A percentile compares a stretch with the other conserved stretches of the same genome.
Conservation (phyloP, 495 filamentous ascomycete species). For the Annulohypoxylon nitens region DNA sequence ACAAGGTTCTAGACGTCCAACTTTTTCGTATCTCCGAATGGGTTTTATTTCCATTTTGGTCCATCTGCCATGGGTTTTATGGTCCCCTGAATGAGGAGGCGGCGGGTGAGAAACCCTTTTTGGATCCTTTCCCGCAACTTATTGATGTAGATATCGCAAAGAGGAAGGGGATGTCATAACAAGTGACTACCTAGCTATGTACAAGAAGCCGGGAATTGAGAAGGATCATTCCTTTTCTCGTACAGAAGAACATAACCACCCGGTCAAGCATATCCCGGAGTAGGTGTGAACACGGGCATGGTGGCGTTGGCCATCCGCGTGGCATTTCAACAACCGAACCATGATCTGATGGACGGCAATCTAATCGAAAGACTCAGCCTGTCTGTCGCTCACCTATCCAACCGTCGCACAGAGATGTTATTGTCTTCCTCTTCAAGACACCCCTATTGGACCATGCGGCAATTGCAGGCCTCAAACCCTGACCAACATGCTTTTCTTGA, state of each 20-base stretch:
- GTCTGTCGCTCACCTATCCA: slow-evolving; percentile 18
- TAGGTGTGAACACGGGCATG: slow-evolving; percentile 1
- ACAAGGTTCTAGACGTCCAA: slow-evolving; percentile 13
- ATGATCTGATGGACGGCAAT: slow-evolving; percentile 38
- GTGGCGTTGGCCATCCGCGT: slow-evolving; percentile 28
- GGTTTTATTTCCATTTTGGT: slow-evolving; percentile 30
- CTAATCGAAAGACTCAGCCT: slow-evolving; percentile 27
- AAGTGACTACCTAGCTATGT: not conserved
- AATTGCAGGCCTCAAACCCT: slow-evolving; percentile 19
- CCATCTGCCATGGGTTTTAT: not conserved
- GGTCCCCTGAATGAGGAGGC: slow-evolving; percentile 8
- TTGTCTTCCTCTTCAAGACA: slow-evolving; percentile 20
- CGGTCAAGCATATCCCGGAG: slow-evolving; percentile 2
- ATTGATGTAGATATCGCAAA: slow-evolving; percentile 23
- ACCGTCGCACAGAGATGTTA: slow-evolving; percentile 26
- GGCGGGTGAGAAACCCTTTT: slow-evolving; percentile 33
- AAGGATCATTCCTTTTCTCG: slow-evolving; percentile 12
- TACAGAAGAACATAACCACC: slow-evolving; percentile 12
- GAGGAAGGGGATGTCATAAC: slow-evolving; percentile 5
- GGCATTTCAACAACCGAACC: slow-evolving; percentile 23
- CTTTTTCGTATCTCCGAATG: slow-evolving; percentile 39
- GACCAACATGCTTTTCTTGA: slow-evolving; percentile 32
- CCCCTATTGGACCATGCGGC: slow-evolving; percentile 31
- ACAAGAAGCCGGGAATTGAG: slow-evolving; percentile 7
- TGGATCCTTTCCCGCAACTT: slow-evolving; percentile 17